These are phyloP conservation scores for Flaveria robusta DNA, from an alignment of 129 eudicot species.

Conservation along the genomic window DNA sequence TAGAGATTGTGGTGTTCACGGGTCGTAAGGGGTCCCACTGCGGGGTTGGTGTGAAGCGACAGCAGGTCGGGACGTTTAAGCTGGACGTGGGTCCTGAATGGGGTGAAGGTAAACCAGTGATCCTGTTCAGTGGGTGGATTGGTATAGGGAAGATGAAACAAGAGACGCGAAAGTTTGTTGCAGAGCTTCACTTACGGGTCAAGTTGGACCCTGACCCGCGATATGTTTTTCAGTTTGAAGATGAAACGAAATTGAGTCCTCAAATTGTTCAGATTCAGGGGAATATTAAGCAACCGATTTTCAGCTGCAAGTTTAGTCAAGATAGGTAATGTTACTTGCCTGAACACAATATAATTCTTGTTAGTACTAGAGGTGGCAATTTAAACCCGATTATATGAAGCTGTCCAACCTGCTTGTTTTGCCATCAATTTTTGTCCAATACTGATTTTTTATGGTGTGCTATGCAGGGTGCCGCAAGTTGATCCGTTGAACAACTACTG, in stretches of 20 bases:
- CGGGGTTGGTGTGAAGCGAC: constrained; percentile 74
- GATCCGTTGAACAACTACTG: constrained; percentile 73
- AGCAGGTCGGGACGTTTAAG: constrained; percentile 73
- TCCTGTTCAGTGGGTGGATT: constrained; percentile 84
- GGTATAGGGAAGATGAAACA: constrained; percentile 76
- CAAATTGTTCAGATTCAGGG: constrained; percentile 96
- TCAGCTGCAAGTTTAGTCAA: constrained; percentile 91
- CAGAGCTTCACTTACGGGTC: constrained; percentile 76
- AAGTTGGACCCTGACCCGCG: constrained; percentile 93
- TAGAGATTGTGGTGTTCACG: constrained; percentile 68
- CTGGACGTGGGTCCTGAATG: constrained; percentile 80
- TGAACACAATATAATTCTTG: background rate
- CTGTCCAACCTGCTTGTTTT: too few relatives aligned
- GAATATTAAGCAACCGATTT: constrained; percentile 73
- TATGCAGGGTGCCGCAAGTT: constrained; percentile 60
- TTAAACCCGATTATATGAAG: background rate
- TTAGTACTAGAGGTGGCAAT: background rate
- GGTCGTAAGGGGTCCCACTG: constrained; percentile 78
- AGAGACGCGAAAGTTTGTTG: constrained; percentile 58
- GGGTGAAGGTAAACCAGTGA: constrained; percentile 75
- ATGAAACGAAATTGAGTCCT: constrained; percentile 79
- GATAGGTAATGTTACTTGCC: constrained; percentile 59
- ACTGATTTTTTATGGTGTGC: too few relatives aligned
- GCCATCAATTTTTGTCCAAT: too few relatives aligned
- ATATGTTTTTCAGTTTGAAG: constrained; percentile 87